Conservation (phyloP, 2,329 filamentous ascomycete genomes). For the Phialophora tarda region DNA sequence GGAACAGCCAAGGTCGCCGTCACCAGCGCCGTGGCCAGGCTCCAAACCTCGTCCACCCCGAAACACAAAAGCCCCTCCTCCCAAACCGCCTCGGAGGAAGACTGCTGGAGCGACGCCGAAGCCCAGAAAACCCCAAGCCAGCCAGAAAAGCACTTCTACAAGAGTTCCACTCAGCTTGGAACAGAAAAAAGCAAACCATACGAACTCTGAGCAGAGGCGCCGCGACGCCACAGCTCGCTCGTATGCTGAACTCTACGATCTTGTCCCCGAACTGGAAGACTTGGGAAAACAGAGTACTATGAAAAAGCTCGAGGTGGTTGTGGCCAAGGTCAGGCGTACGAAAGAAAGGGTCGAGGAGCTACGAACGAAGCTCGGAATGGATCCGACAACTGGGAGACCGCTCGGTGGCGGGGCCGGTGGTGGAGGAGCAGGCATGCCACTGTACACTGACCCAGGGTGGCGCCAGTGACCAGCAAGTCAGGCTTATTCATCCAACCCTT, state of each 20-base stretch:
- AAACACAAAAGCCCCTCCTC: constrained; percentile 25
- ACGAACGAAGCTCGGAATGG: constrained; percentile 29
- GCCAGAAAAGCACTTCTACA: constrained; percentile 20
- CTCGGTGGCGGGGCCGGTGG: constrained; percentile 12
- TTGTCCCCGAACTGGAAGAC: constrained; percentile 38
- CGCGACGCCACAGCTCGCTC: constrained; percentile 38
- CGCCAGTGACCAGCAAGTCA: constrained; percentile 10
- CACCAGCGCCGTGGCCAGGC: constrained; percentile 33
- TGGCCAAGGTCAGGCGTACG: constrained; percentile 34
- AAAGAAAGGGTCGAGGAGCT: constrained; percentile 34
- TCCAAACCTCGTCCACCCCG: constrained; percentile 27
- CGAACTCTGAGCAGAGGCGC: constrained; percentile 39
- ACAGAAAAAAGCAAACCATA: constrained; percentile 41
- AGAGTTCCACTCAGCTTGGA: constrained; percentile 36
- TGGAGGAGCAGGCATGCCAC: constrained; percentile 4
- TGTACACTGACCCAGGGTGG: constrained; percentile 26
- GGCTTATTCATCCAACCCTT: background rate
- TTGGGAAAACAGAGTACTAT: constrained; percentile 39
- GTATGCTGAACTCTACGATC: constrained; percentile 39
- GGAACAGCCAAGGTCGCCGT: constrained; percentile 29
- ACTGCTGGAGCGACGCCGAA: constrained; percentile 19
- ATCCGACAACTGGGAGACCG: constrained; percentile 26
- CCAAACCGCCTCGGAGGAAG: constrained; percentile 26
- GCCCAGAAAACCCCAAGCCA: constrained; percentile 25
- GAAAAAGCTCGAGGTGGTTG: constrained; percentile 40